A percentile compares a stretch with the other conserved stretches of the same genome.
Conservation (phyloP, 768 basidiomycete genomes). For the Kwoniella pini region DNA sequence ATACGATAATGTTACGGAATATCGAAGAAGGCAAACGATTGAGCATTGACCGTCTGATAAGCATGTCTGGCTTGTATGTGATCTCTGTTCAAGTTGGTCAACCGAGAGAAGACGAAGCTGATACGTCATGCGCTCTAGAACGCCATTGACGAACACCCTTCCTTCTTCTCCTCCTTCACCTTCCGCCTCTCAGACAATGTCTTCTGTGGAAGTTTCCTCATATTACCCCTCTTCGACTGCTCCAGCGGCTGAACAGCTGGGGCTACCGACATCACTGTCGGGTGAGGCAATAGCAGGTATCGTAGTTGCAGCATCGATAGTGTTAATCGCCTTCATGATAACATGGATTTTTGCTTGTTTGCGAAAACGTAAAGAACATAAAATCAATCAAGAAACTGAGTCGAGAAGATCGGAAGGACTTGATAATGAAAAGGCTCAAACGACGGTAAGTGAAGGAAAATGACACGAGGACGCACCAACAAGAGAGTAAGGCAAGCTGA, state of each 20-base stretch:
- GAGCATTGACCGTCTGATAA: conserved; percentile 34
- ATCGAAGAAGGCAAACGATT: conserved; percentile 29
- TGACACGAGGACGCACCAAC: no score
- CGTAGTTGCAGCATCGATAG: background rate
- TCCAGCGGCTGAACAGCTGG: background rate
- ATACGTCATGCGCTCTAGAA: background rate
- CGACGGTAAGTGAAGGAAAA: conserved; percentile 13
- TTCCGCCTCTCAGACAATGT: background rate
- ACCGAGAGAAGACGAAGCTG: no score
- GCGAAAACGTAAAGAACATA: conserved; percentile 4
- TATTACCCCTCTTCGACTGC: conserved; percentile 6
- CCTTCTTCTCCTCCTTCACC: background rate
- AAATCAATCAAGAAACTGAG: background rate
- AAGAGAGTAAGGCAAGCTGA: no score
- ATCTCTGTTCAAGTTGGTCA: background rate
- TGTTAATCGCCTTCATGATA: background rate
- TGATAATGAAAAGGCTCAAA: background rate
- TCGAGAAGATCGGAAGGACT: background rate
- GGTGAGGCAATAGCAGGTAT: conserved; percentile 12
- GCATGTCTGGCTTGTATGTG: conserved; percentile 31
- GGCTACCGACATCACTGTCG: background rate
- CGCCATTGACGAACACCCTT: background rate
- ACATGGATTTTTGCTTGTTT: conserved; percentile 1
- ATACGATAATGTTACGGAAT: conserved; percentile 34
- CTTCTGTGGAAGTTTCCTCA: background rate